Base-by-base conservation (phyloP, 768 basidiomycete genomes). In the Amanita exitialis region DNA sequence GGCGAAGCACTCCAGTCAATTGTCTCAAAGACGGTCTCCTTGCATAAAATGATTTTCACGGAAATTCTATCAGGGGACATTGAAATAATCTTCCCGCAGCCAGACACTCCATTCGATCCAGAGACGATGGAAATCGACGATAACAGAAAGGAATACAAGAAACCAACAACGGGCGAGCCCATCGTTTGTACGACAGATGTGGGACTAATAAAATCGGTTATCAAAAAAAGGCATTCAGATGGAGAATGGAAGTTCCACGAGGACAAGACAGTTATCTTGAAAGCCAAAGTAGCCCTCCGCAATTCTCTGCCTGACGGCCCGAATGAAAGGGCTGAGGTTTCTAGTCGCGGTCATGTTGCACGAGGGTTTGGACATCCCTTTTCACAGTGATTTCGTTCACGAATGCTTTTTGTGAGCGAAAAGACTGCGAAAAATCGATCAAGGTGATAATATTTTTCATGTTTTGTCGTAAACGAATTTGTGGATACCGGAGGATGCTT, bases 151-250 rank as follows among this genome's bases (percentile, higher is more conserved):
- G 13, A 6, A 8, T 1, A 13, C 18, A 3, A 0, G 13, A 41
- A 37, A 5, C 15, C 13, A 16, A 5, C 1, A 3, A n/a, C 12
- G 20, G 27, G 10, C 23, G n/a, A 16, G 23, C 12, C 20, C n/a
- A 39, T 49, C 20, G 2, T 25, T 18, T 49, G 47, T n/a, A 49
- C 47, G 23, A 38, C 47, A 18, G 47, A 49, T 20, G 27, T 49
- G 47, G 47, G 47, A 12, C 16, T 49, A 16, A 28, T 10, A 15
- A 49, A 49, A 18, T 37, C 1, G 10, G 15, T 18, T 6, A 15
- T 16, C 10, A n/a, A 28, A 7, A 37, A 28, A 25, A 6, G 1
- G 9, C 18, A 38, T 2, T 25, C 20, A 8, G 10, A 39, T 13
- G 47, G 21, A 12, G 3, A 18, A 27, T 49, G 23, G 35, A 30